Conservation (phyloP, 805 yeast genomes). For the Monosporozyma solicola region DNA sequence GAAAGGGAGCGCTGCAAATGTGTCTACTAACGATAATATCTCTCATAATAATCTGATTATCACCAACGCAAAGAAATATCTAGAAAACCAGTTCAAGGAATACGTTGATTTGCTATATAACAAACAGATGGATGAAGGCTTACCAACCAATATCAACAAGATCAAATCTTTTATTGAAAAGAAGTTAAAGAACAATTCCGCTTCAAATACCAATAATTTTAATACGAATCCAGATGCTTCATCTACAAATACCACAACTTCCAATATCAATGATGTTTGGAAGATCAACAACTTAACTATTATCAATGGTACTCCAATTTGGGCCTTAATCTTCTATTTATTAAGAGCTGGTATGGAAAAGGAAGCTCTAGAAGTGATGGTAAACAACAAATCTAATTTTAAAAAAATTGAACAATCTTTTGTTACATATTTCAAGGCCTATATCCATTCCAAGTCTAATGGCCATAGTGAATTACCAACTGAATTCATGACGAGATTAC, state of each 20-base stretch:
- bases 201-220: slow-evolving; percentile 1
- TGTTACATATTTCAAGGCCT: slow-evolving; percentile 69
- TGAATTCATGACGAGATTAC: slow-evolving; percentile 60
- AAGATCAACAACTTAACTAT: slow-evolving; percentile 46
- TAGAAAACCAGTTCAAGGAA: slow-evolving; percentile 71
- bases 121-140: slow-evolving; percentile 49
- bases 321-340: slow-evolving; percentile 85
- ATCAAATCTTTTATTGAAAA: slow-evolving; percentile 51
- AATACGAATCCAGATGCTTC: not conserved
- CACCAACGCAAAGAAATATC: slow-evolving; percentile 44
- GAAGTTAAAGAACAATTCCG: slow-evolving; percentile 33
- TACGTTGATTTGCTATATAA: slow-evolving; percentile 59
- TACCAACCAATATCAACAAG: slow-evolving; percentile 65
- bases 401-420: slow-evolving; percentile 80
- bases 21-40: not conserved
- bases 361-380: slow-evolving; percentile 68
- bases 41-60: slow-evolving; percentile 33
- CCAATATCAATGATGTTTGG: slow-evolving; percentile 35
- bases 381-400: slow-evolving; percentile 58
- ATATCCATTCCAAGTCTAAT: slow-evolving; percentile 37
- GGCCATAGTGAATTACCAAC: slow-evolving; percentile 46
- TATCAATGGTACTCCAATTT: slow-evolving; percentile 81
- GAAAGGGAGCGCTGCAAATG: not conserved
- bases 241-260: not conserved
- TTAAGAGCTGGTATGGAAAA: slow-evolving; percentile 72